Evolutionary conservation across 1,139 yeast genomes (phyloP).

Genomic region (Komagataea norvegica): DNA sequence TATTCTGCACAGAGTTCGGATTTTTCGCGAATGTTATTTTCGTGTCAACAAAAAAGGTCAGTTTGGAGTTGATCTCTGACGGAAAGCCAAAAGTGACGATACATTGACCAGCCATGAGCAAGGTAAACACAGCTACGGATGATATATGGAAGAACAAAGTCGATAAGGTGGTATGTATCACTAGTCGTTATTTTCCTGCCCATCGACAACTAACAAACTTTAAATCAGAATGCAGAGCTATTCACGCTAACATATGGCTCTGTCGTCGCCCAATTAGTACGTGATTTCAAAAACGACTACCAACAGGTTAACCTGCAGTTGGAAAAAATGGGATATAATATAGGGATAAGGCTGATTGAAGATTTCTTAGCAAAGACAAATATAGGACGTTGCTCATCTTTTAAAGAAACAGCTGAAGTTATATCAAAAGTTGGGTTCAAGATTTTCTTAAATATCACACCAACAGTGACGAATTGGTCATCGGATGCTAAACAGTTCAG

Average conservation of each 20-base stretch:
- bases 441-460: constrained; percentile 78
- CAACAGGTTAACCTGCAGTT: constrained; percentile 74
- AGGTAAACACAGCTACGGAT: constrained; percentile 63
- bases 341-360: constrained; percentile 86
- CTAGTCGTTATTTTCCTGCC: not conserved
- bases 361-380: constrained; percentile 89
- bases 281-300: constrained; percentile 75
- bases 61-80: too few species aligned
- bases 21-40: too few species aligned
- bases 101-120: constrained; percentile 38
- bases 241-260: constrained; percentile 93
- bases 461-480: constrained; percentile 74
- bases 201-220: constrained; percentile 10
- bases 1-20: too few species aligned
- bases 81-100: not conserved
- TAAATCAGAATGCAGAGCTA: constrained; percentile 69
- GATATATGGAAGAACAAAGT: constrained; percentile 89
- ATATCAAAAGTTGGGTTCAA: constrained; percentile 85
- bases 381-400: constrained; percentile 70
- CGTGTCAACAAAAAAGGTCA: too few species aligned
- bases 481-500: constrained; percentile 71
- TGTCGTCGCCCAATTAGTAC: constrained; percentile 87
- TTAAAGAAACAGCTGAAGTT: constrained; percentile 85
- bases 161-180: constrained; percentile 67
- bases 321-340: constrained; percentile 92